A percentile compares a stretch with the other conserved stretches of the same genome.
These are phyloP conservation scores for Sugiyamaella paludigena DNA, from an alignment of 1,139 yeast genomes.

Conservation along the genomic window DNA sequence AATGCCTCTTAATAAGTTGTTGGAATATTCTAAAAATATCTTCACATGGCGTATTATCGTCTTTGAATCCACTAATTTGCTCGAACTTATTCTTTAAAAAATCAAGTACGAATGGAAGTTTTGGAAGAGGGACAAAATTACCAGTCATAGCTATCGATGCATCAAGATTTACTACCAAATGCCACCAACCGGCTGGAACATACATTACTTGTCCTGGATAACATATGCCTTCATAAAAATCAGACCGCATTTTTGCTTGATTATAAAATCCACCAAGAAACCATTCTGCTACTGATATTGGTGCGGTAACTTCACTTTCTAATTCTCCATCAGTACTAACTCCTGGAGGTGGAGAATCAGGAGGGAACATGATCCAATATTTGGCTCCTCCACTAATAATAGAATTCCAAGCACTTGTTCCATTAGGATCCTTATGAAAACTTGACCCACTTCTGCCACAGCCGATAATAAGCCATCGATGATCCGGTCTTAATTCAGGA, in stretches of 20 bases:
- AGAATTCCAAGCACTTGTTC: constrained; percentile 88
- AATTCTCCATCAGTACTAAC: constrained; percentile 64
- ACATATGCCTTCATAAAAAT: constrained; percentile 66
- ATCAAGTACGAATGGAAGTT: constrained; percentile 50
- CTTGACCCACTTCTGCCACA: constrained; percentile 81
- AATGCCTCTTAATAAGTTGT: constrained; percentile 4
- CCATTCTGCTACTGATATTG: constrained; percentile 91
- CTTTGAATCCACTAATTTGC: constrained; percentile 77
- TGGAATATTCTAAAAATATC: constrained; percentile 15
- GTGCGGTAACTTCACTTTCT: constrained; percentile 89
- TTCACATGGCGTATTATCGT: constrained; percentile 3
- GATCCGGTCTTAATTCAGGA: constrained; percentile 68
- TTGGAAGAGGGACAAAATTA: constrained; percentile 72
- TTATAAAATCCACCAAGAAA: constrained; percentile 73
- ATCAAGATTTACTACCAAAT: constrained; percentile 77
- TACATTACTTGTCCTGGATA: constrained; percentile 81
- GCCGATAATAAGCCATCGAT: constrained; percentile 86
- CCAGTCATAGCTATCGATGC: constrained; percentile 75
- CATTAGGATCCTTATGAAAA: constrained; percentile 90
- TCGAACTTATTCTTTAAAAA: constrained; percentile 65
- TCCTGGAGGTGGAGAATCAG: constrained; percentile 76
- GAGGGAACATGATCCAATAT: constrained; percentile 88
- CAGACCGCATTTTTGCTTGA: constrained; percentile 25
- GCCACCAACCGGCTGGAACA: constrained; percentile 98
- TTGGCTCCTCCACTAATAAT: constrained; percentile 57